Percentiles rank a stretch among this genome's conserved stretches.
Conservation (phyloP, 2,329 filamentous ascomycete genomes). For the Xylariaceae sp. region DNA sequence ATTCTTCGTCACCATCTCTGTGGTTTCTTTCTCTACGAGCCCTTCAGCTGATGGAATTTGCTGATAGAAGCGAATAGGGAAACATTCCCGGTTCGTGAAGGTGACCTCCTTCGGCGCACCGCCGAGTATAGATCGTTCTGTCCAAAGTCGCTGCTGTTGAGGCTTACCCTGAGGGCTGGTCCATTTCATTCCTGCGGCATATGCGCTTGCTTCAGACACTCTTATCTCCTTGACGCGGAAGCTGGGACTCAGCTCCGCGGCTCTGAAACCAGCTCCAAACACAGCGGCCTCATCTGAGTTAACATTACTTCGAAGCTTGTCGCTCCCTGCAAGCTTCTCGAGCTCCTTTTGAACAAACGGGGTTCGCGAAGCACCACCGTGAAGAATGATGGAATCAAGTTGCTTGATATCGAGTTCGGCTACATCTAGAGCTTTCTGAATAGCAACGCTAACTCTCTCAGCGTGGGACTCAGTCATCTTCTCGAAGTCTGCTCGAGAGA, state of each 20-base stretch:
- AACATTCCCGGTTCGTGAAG: slow-evolving; percentile 82
- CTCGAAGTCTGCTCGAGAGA: slow-evolving; percentile 82
- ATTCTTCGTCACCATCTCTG: slow-evolving; percentile 78
- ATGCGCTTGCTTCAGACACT: slow-evolving; percentile 76
- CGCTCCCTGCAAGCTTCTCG: slow-evolving; percentile 73
- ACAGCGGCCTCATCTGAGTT: slow-evolving; percentile 97
- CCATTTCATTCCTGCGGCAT: slow-evolving; percentile 79
- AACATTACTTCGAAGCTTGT: slow-evolving; percentile 90
- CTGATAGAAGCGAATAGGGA: slow-evolving; percentile 81
- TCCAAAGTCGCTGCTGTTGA: slow-evolving; percentile 83
- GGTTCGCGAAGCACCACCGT: slow-evolving; percentile 87
- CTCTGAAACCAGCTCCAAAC: slow-evolving; percentile 94
- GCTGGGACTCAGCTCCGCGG: slow-evolving; percentile 87
- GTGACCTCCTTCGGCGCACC: slow-evolving; percentile 81
- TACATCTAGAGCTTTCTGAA: slow-evolving; percentile 75
- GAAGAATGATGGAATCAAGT: slow-evolving; percentile 88
- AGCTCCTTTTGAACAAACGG: slow-evolving; percentile 93
- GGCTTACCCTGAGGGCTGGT: slow-evolving; percentile 70
- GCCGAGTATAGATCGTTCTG: slow-evolving; percentile 75
- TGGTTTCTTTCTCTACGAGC: slow-evolving; percentile 63
- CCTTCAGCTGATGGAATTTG: slow-evolving; percentile 58
- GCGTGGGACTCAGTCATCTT: slow-evolving; percentile 72
- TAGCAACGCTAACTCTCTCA: slow-evolving; percentile 69
- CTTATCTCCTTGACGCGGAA: slow-evolving; percentile 98
- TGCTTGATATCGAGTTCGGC: slow-evolving; percentile 77